Percentiles rank a stretch among this genome's conserved stretches.
Conservation (phyloP, 2,329 filamentous ascomycete genomes). For the Thielaviopsis ethacetica region DNA sequence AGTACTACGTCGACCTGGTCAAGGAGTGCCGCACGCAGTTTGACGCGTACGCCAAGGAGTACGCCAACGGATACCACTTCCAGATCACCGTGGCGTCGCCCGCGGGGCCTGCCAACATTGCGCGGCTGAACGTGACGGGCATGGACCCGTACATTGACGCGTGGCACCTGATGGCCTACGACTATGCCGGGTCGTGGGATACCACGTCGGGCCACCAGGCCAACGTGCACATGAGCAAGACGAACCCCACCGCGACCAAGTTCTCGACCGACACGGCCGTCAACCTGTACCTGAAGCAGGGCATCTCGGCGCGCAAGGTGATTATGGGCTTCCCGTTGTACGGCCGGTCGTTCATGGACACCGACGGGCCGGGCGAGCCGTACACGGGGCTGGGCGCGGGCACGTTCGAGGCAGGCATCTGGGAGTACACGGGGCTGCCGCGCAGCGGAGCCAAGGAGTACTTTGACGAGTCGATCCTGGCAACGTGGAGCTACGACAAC, state of each 20-base stretch:
- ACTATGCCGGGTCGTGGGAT: slow-evolving; percentile 56
- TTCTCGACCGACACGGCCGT: slow-evolving; percentile 54
- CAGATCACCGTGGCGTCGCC: slow-evolving; percentile 34
- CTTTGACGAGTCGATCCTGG: slow-evolving; percentile 40
- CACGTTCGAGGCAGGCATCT: slow-evolving; percentile 57
- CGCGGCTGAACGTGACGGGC: slow-evolving; percentile 30
- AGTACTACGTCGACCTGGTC: slow-evolving; percentile 26
- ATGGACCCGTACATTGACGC: slow-evolving; percentile 42
- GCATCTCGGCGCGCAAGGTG: slow-evolving; percentile 49
- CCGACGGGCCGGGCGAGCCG: slow-evolving; percentile 45
- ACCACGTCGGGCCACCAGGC: slow-evolving; percentile 47
- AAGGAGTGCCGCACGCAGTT: slow-evolving; percentile 27
- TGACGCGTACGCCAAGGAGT: slow-evolving; percentile 23
- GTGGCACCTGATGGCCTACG: slow-evolving; percentile 52
- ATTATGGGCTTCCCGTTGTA: slow-evolving; percentile 70
- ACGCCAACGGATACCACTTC: slow-evolving; percentile 29
- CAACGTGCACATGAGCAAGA: slow-evolving; percentile 33
- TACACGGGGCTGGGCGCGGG: slow-evolving; percentile 47
- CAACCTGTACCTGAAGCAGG: slow-evolving; percentile 32
- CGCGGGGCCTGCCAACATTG: slow-evolving; percentile 31
- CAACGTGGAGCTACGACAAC: slow-evolving; percentile 55
- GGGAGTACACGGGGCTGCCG: slow-evolving; percentile 69
- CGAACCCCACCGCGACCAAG: slow-evolving; percentile 42
- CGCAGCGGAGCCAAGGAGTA: slow-evolving; percentile 38
- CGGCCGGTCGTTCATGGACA: slow-evolving; percentile 47